These are phyloP conservation scores for Fulvia fulva DNA, from an alignment of 2,329 filamentous ascomycete genomes.

Conservation along the genomic window DNA sequence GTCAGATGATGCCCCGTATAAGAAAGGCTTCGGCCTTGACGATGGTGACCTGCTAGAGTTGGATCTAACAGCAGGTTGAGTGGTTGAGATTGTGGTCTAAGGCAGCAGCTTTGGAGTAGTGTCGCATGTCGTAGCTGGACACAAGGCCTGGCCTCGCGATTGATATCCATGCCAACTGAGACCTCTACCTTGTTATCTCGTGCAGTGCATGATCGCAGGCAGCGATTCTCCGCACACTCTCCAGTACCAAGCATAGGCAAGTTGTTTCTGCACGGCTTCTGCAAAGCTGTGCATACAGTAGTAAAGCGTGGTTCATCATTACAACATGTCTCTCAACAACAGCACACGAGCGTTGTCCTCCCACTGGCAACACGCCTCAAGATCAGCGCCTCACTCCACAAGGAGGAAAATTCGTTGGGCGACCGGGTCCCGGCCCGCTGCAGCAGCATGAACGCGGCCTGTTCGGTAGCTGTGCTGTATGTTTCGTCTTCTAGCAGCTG, in stretches of 20 bases:
- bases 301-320: too few species aligned
- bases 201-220: background rate
- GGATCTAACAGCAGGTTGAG: background rate
- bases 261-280: background rate
- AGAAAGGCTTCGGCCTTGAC: background rate
- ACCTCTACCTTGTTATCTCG: background rate
- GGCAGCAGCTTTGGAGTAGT: background rate
- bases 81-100: background rate
- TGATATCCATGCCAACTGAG: background rate
- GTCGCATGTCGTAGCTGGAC: too few species aligned
- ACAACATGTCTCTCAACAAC: background rate
- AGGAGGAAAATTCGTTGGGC: background rate
- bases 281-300: background rate
- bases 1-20: background rate
- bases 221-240: background rate
- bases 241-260: background rate
- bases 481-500: background rate
- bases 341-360: background rate
- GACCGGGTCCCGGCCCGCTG: constrained; percentile 1
- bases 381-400: background rate
- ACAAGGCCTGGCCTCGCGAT: background rate
- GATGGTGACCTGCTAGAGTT: background rate
- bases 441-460: background rate
- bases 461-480: background rate
- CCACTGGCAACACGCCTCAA: background rate